phyloP scores from a whole-genome alignment of 345 rosid genomes.

The Chamaenerion angustifolium region DNA sequence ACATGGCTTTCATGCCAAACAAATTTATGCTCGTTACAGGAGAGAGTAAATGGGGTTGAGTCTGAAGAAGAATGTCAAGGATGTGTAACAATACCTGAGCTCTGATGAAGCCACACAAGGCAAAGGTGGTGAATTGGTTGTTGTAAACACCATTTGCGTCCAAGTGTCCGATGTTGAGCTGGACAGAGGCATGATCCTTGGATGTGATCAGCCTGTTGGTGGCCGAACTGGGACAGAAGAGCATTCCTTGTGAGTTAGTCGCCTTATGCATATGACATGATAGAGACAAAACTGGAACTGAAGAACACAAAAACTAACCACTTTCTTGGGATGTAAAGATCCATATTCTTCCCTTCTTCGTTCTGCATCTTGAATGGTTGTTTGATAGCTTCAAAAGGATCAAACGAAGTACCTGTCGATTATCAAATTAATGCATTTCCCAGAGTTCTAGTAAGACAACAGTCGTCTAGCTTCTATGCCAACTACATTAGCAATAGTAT shows the following conservation, averaged over 20 bases:
- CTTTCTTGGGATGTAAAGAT: constrained; percentile 87
- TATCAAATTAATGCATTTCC: not conserved
- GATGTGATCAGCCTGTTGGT: constrained; percentile 52
- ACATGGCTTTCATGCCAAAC: too few relatives aligned
- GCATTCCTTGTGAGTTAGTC: too few relatives aligned
- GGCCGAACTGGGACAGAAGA: constrained; percentile 28
- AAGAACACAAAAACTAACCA: constrained; percentile 25
- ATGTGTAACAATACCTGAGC: constrained; percentile 23
- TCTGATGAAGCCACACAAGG: constrained; percentile 44
- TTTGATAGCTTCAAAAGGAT: not conserved
- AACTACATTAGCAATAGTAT: too few relatives aligned
- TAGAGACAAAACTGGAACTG: too few relatives aligned
- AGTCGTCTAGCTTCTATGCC: too few relatives aligned
- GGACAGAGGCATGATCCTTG: constrained; percentile 23
- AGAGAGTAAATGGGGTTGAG: too few relatives aligned
- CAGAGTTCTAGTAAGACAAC: too few relatives aligned
- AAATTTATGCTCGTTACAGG: too few relatives aligned
- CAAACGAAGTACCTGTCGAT: not conserved
- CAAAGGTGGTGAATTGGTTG: constrained; percentile 36
- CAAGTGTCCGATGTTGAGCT: constrained; percentile 32
- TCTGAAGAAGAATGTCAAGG: not conserved
- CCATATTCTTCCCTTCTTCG: constrained; percentile 79
- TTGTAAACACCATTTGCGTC: constrained; percentile 37
- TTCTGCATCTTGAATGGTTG: constrained; percentile 64
- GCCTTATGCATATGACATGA: too few relatives aligned